These are phyloP conservation scores for Psilocybe azurescens DNA, from an alignment of 768 basidiomycete species.

Conservation along the genomic window DNA sequence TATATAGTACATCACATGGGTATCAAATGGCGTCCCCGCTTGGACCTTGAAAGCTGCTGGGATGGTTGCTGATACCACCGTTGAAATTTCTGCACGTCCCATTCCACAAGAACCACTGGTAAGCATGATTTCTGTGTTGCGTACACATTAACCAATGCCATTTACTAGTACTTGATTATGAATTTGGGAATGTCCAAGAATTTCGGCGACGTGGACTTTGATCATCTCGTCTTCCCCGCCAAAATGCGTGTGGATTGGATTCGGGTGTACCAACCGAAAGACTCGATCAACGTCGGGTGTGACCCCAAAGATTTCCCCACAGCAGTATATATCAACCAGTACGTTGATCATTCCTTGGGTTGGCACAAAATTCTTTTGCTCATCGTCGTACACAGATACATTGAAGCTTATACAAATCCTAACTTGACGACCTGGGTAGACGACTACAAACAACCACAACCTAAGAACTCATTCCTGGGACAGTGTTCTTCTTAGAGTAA, in stretches of 20 bases:
- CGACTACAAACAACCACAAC: slow-evolving; percentile 69
- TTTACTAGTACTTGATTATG: slow-evolving; percentile 73
- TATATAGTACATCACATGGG: slow-evolving; percentile 79
- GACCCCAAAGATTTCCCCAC: slow-evolving; percentile 84
- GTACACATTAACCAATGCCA: too few relatives aligned
- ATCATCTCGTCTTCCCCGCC: slow-evolving; percentile 73
- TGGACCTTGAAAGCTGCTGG: slow-evolving; percentile 77
- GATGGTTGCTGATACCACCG: slow-evolving; percentile 56
- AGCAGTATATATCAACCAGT: slow-evolving; percentile 78
- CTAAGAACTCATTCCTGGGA: slow-evolving; percentile 67
- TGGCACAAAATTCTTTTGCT: background rate
- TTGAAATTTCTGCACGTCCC: slow-evolving; percentile 70
- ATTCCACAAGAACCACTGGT: slow-evolving; percentile 89
- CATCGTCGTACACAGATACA: slow-evolving; percentile 37
- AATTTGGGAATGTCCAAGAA: slow-evolving; percentile 87
- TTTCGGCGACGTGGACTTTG: slow-evolving; percentile 75
- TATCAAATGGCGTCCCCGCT: slow-evolving; percentile 58
- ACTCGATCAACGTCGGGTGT: slow-evolving; percentile 81
- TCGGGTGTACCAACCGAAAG: slow-evolving; percentile 84
- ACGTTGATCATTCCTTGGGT: slow-evolving; percentile 23
- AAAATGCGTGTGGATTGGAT: slow-evolving; percentile 86
- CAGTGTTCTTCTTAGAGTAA: slow-evolving; percentile 47
- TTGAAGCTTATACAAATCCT: slow-evolving; percentile 81
- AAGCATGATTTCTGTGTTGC: slow-evolving; percentile 15
- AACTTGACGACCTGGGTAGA: slow-evolving; percentile 79